Conservation (phyloP, 2,329 filamentous ascomycete species). For the Ophiostoma piceae region DNA sequence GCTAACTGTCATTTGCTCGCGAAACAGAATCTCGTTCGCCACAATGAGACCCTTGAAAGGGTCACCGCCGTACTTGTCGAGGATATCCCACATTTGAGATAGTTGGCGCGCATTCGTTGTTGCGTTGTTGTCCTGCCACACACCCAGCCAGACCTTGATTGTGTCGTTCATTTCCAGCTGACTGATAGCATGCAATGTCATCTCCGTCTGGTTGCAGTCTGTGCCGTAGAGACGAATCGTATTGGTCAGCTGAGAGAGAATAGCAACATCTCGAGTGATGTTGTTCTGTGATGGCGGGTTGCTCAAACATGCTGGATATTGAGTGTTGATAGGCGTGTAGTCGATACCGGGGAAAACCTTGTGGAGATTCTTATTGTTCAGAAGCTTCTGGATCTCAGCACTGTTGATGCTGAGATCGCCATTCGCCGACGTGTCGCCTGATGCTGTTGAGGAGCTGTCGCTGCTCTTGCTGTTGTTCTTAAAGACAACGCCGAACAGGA, state of each 20-base stretch:
- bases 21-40: conserved; percentile 74
- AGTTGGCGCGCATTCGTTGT: conserved; percentile 84
- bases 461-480: conserved; percentile 41
- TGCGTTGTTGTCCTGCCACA: conserved; percentile 80
- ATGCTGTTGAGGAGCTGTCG: conserved; percentile 46
- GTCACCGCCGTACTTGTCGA: conserved; percentile 60
- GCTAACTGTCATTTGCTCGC: conserved; percentile 64
- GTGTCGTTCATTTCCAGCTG: conserved; percentile 62
- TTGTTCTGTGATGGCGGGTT: conserved; percentile 88
- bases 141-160: conserved; percentile 89
- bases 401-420: conserved; percentile 71
- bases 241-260: conserved; percentile 85
- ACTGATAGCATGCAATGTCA: conserved; percentile 79
- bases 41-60: conserved; percentile 80
- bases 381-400: conserved; percentile 64
- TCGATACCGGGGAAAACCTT: conserved; percentile 94
- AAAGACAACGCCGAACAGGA: conserved; percentile 67
- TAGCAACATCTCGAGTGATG: conserved; percentile 82
- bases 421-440: conserved; percentile 55
- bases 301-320: conserved; percentile 76
- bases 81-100: conserved; percentile 73
- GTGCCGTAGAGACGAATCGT: conserved; percentile 86
- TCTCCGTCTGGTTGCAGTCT: conserved; percentile 95
- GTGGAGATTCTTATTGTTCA: conserved; percentile 77
- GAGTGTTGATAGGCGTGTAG: conserved; percentile 86